Percentiles rank a stretch among this genome's conserved stretches.
Conservation (phyloP, 768 basidiomycete genomes). For the Boletus vermiculosoides region DNA sequence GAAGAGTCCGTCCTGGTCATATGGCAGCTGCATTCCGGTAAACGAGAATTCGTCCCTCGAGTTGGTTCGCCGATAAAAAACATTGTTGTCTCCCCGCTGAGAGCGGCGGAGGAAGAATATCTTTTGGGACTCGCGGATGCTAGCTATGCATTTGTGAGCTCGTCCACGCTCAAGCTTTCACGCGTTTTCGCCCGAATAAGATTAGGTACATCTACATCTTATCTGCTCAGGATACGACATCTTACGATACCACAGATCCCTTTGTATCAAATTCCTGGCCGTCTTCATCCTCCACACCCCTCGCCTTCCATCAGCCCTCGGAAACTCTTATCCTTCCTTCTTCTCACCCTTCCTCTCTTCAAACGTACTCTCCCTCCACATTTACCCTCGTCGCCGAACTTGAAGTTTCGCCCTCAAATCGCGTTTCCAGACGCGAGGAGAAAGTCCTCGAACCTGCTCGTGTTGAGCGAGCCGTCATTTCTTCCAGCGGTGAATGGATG, state of each 20-base stretch:
- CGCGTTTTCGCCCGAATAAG: constrained; percentile 76
- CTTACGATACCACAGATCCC: constrained; percentile 33
- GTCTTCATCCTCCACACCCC: constrained; percentile 51
- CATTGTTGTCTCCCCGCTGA: constrained; percentile 56
- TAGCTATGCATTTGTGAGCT: constrained; percentile 70
- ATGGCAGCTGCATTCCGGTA: constrained; percentile 90
- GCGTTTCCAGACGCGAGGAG: constrained; percentile 79
- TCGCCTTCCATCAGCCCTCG: constrained; percentile 73
- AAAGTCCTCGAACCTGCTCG: constrained; percentile 70
- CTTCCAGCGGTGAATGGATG: constrained; percentile 81
- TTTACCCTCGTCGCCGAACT: constrained; percentile 79
- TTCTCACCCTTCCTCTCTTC: constrained; percentile 93
- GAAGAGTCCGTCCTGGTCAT: constrained; percentile 96
- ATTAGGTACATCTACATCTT: constrained; percentile 50
- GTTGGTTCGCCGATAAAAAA: constrained; percentile 83
- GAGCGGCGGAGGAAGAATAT: constrained; percentile 74
- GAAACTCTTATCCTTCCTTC: constrained; percentile 84
- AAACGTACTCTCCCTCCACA: constrained; percentile 76
- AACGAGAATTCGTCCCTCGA: constrained; percentile 89
- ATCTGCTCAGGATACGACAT: background rate
- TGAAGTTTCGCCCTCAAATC: constrained; percentile 92
- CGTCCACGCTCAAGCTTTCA: constrained; percentile 68
- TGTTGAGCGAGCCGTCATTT: constrained; percentile 69
- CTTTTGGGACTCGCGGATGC: constrained; percentile 82
- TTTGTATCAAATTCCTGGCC: constrained; percentile 33